A percentile compares a stretch with the other conserved stretches of the same genome.
Evolutionary conservation across 78 protist genomes (phyloP).

Genomic region (Emiliania huxleyi): DNA sequence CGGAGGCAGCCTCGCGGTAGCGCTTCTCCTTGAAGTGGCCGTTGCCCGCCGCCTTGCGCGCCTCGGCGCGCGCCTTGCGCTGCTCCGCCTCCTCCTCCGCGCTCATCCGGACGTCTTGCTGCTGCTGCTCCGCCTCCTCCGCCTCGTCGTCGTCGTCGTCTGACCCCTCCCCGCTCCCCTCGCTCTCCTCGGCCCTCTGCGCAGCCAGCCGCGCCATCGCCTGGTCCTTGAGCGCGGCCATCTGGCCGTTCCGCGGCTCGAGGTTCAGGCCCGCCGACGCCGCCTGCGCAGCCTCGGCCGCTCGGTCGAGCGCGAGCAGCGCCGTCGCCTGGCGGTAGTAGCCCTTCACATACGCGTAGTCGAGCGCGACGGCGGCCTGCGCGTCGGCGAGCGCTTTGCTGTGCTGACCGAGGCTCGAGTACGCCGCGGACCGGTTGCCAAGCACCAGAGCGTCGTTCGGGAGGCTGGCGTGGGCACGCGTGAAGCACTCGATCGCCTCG

Average conservation of each 20-base stretch:
- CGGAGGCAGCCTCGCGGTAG: background rate
- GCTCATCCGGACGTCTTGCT: background rate
- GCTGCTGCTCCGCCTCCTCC: background rate
- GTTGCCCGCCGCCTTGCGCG: background rate
- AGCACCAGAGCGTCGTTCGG: background rate
- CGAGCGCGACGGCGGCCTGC: background rate
- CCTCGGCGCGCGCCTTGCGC: background rate
- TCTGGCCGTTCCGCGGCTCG: background rate
- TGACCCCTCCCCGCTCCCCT: background rate
- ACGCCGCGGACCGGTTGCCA: background rate
- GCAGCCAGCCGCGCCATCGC: background rate
- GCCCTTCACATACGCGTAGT: background rate
- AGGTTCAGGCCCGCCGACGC: background rate
- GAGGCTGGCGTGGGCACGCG: background rate
- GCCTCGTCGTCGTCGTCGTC: background rate
- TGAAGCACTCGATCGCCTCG: background rate
- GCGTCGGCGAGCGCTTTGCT: background rate
- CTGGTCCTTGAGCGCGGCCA: background rate
- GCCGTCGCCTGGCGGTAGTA: background rate
- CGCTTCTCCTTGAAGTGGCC: background rate
- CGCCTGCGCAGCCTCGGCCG: background rate
- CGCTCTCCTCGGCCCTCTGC: background rate
- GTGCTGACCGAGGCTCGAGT: background rate
- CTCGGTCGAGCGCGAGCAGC: background rate
- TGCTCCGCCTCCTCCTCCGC: background rate